Evolutionary conservation across 202 grass and related monocot species (phyloP).

Genomic region (Dendrocalamus latiflorus): DNA sequence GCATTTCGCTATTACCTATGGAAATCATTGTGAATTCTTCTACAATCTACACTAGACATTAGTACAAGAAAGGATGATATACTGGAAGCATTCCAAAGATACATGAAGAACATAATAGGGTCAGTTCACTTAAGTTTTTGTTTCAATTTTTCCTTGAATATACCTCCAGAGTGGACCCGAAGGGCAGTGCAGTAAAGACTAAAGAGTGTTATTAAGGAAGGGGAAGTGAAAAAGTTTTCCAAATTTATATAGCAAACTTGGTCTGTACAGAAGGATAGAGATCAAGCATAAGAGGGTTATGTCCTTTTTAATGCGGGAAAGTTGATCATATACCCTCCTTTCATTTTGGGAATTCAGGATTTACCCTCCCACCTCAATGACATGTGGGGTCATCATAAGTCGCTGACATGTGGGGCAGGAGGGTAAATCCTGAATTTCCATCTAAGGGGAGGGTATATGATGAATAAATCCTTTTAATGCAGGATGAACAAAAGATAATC

Average conservation of each 20-base stretch:
- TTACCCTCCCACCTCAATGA: too few relatives aligned
- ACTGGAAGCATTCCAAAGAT: not conserved
- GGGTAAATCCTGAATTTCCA: too few relatives aligned
- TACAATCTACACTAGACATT: not conserved
- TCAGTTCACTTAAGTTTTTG: too few relatives aligned
- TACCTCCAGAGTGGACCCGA: too few relatives aligned
- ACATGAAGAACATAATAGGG: conserved; percentile 9
- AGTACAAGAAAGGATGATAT: conserved; percentile 14
- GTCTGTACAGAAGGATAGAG: not conserved
- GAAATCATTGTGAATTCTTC: conserved; percentile 17
- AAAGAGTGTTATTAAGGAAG: not conserved
- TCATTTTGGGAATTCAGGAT: too few relatives aligned
- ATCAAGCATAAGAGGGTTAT: not conserved
- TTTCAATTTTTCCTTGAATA: too few relatives aligned
- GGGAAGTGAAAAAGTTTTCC: not conserved
- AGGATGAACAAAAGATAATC: not conserved
- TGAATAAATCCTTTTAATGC: not conserved
- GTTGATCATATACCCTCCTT: too few relatives aligned
- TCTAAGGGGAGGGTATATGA: too few relatives aligned
- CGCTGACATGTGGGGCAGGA: too few relatives aligned
- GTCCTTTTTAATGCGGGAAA: not conserved
- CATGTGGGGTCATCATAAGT: too few relatives aligned
- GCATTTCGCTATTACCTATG: not conserved
- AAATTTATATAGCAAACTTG: not conserved
- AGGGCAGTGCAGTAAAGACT: conserved; percentile 14